Base-by-base conservation (phyloP, 176 grass and related monocot species). In the Aegilops umbellulata region DNA sequence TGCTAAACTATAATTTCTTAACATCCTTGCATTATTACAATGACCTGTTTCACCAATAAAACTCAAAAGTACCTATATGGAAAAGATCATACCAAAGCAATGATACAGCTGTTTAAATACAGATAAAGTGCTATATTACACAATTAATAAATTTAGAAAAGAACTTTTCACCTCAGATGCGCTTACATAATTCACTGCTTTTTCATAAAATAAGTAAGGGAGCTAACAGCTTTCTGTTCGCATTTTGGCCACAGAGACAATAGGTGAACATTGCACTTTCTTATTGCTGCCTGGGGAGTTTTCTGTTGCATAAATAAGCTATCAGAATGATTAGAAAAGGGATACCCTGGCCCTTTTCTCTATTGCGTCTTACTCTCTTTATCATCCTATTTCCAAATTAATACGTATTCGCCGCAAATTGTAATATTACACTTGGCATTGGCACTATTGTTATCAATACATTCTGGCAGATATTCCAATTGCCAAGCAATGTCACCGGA, bases 271-370 rank as follows among this genome's bases (percentile, higher is more conserved):
- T 55, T 38, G 27, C 15, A 82, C 10, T 57, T 57, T 7, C 53
- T 19, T 16, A 6, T 34, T 34, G 8, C 19, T 42, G 30, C 60
- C 72, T 42, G 7, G 25, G 55, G 78, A 72, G 23, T 13, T 70
- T 80, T 44, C 41, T 74, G 53, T 35, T 55, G 38, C 57, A 72
- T 79, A 71, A 32, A 84, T 17, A 84, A 72, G 75, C 23, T 88
- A 71, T 13, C 23, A 72, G 4, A 8, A 72, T 73, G 36, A 46
- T 27, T 8, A 75, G 26, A 74, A n/a, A 42, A 74, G 26, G 67
- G 24, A 76, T 47, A 32, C 11, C 60, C 55, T 23, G 19, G n/a
- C 8, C 6, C 24, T 44, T 55, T 46, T 74, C 26, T 16, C 55
- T 29, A 74, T 32, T 73, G 24, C 0, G 0, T 29, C 20, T 61